Conservation (phyloP, 2,329 filamentous ascomycete genomes). For the Cladosporium sp. region DNA sequence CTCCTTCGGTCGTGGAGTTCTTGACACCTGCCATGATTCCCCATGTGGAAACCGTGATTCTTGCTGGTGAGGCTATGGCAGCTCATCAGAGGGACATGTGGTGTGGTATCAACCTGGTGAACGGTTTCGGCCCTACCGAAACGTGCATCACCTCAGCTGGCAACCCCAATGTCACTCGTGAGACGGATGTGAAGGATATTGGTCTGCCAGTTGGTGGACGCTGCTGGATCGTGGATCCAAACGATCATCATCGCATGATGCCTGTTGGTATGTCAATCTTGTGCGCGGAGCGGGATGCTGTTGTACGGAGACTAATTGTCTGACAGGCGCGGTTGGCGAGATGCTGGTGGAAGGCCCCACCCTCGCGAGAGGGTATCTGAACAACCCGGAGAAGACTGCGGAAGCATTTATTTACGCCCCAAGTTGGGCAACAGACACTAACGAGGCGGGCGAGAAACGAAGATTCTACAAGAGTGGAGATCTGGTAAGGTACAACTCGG, state of each 20-base stretch:
- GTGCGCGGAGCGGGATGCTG: too few species aligned
- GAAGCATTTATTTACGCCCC: slow-evolving; percentile 32
- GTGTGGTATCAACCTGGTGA: slow-evolving; percentile 9
- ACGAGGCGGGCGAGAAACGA: slow-evolving; percentile 6
- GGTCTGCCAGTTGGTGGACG: slow-evolving; percentile 6
- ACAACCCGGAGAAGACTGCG: slow-evolving; percentile 30
- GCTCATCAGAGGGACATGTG: slow-evolving; percentile 9
- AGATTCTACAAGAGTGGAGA: slow-evolving; percentile 29
- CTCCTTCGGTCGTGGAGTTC: slow-evolving; percentile 17
- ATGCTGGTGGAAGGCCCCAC: slow-evolving; percentile 47
- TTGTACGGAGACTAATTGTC: not conserved
- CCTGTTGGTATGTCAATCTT: slow-evolving; percentile 6
- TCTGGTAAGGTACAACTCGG: slow-evolving; percentile 25
- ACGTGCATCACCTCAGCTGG: slow-evolving; percentile 5
- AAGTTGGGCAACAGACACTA: slow-evolving; percentile 15
- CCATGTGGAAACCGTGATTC: slow-evolving; percentile 10
- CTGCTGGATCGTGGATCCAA: slow-evolving; percentile 13
- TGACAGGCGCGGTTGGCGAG: slow-evolving; percentile 37
- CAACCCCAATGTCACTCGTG: slow-evolving; percentile 10
- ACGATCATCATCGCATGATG: slow-evolving; percentile 16
- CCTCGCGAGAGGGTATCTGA: slow-evolving; percentile 45
- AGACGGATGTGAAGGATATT: slow-evolving; percentile 14
- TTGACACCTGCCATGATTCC: slow-evolving; percentile 18
- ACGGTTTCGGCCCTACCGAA: slow-evolving; percentile 21
- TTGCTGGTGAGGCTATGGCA: slow-evolving; percentile 16